These are phyloP conservation scores for Trametes meyenii DNA, from an alignment of 768 basidiomycete genomes.

Conservation along the genomic window DNA sequence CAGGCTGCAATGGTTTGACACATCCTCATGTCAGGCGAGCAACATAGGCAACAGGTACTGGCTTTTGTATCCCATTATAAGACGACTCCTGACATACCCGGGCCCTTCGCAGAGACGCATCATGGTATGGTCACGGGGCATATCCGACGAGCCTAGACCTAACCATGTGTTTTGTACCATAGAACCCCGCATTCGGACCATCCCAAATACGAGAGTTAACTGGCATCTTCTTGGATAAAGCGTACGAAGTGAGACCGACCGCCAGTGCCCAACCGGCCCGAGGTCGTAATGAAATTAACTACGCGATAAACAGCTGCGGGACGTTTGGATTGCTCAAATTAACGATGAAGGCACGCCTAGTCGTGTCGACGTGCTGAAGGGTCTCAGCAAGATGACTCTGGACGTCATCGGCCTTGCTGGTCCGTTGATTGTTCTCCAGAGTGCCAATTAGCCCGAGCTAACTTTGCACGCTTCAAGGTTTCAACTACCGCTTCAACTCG, in stretches of 20 bases:
- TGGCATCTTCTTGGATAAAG: slow-evolving; percentile 57
- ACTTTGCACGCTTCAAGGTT: slow-evolving; percentile 30
- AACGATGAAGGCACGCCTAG: slow-evolving; percentile 25
- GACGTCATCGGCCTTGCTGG: slow-evolving; percentile 47
- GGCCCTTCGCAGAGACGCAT: slow-evolving; percentile 23
- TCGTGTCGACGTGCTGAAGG: slow-evolving; percentile 37
- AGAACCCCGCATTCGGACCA: slow-evolving; percentile 71
- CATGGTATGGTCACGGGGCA: slow-evolving; percentile 28
- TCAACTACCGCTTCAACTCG: slow-evolving; percentile 38
- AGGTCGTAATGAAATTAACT: not conserved
- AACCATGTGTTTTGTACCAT: not conserved
- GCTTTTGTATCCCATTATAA: not conserved
- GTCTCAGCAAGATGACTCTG: slow-evolving; percentile 40
- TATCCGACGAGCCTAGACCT: not conserved
- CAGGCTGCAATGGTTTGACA: not conserved
- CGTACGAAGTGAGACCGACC: slow-evolving; percentile 44
- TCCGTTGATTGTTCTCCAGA: slow-evolving; percentile 1
- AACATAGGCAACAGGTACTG: slow-evolving; percentile 43
- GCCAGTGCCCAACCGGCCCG: no score
- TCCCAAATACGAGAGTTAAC: slow-evolving; percentile 60
- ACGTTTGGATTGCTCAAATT: slow-evolving; percentile 34
- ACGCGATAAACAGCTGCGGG: slow-evolving; percentile 24
- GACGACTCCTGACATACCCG: not conserved
- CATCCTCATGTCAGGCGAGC: slow-evolving; percentile 25
- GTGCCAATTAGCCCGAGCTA: not conserved